Base-by-base conservation (phyloP, 805 yeast species). In the Wickerhamiella lipophila region DNA sequence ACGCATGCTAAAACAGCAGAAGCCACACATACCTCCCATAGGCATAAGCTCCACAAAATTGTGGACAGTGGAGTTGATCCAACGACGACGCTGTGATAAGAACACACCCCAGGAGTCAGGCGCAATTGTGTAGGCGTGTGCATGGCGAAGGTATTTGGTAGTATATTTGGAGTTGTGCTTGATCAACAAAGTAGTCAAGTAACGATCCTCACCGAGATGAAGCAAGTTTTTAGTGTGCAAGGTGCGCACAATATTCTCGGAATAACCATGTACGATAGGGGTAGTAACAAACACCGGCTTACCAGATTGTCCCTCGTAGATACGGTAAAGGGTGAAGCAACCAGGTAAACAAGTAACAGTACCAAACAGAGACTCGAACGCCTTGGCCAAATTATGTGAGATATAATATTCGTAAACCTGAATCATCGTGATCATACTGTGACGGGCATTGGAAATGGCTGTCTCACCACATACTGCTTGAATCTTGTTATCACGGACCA, bases 381-480 rank as follows among this genome's bases (percentile, higher is more conserved):
- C 79, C 60, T 77, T 77, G 22, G 81, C 74, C 57, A 76, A 72
- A 60, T 77, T 80, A 59, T 77, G 82, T 22, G 80, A 75, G 56
- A 77, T 76, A 58, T 75, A 77, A 59, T 77, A 77, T 57, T 77
- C 82, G 56, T 75, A 77, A 34, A 77, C 81, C 60, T 77, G 82
- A 51, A 77, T 73, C 60, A 75, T 72, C 0, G 81, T 77, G 21
- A 77, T 75, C 76, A 79, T 70, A 52, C 73, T 64, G 51, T 66
- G 66, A 42, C 68, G 64, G 57, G 77, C 78, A 59, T 77, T 77
- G 52, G 75, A 71, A 51, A 77, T 70, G 49, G 75, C 73, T 1
- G 82, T 77, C 57, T 77, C 81, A 16, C 82, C 82, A 61, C 81
- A 77, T 46, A 76, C 69, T 12, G 81, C 82, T 65, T 76, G 75